These are phyloP conservation scores for Saururus chinensis DNA, from an alignment of 164 flowering plant species.

Conservation along the genomic window DNA sequence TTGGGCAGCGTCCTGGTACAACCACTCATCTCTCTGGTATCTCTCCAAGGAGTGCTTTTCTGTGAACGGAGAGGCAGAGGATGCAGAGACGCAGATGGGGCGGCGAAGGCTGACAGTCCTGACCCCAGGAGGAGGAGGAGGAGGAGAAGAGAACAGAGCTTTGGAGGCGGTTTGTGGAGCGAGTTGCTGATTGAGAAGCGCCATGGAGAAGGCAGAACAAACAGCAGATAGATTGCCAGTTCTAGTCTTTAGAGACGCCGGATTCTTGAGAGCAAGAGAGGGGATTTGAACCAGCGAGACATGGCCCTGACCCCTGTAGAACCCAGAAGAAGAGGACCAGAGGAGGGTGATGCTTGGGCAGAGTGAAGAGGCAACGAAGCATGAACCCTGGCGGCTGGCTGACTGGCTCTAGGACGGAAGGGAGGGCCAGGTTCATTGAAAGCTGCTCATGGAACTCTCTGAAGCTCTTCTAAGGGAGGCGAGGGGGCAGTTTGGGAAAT, in stretches of 20 bases:
- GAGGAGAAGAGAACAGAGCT: background rate
- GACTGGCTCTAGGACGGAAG: conserved; percentile 2
- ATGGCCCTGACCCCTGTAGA: too few species aligned
- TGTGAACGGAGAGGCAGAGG: conserved; percentile 40
- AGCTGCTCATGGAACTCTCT: background rate
- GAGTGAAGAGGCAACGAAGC: conserved; percentile 2
- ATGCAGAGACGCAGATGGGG: conserved; percentile 1
- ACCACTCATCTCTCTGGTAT: conserved; percentile 57
- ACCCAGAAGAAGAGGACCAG: background rate
- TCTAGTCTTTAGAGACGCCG: background rate
- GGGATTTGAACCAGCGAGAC: background rate
- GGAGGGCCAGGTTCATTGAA: conserved; percentile 9
- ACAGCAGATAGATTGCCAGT: background rate
- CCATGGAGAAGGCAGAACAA: conserved; percentile 1
- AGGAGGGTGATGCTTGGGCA: background rate
- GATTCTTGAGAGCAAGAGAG: too few species aligned
- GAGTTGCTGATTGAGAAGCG: conserved; percentile 5
- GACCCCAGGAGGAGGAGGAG: background rate
- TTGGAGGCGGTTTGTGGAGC: conserved; percentile 5
- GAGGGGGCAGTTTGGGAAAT: too few species aligned
- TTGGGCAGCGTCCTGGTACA: conserved; percentile 27
- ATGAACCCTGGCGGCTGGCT: too few species aligned
- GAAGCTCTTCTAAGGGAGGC: too few species aligned
- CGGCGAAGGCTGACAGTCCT: conserved; percentile 1
- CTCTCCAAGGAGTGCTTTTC: conserved; percentile 62